Evolutionary conservation across 2,329 filamentous ascomycete species (phyloP), one percentile per base, ranked within the genome.

Genomic region (Penicillium sp.): DNA sequence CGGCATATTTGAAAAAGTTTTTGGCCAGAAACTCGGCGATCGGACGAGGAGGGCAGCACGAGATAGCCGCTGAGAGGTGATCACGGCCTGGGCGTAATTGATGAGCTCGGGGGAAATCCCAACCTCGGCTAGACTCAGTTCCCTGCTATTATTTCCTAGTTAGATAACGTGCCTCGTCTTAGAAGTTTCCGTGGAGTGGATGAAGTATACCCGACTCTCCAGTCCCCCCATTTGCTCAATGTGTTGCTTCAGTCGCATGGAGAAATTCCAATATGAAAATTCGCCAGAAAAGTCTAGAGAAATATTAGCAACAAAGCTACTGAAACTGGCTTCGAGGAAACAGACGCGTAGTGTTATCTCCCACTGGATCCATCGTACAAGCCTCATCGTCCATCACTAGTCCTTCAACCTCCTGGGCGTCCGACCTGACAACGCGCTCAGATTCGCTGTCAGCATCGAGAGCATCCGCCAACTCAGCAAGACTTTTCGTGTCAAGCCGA

Each of bases 241-340:
- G 67, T 78, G 80, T n/a, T 79, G 75, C 61, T 81, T 81, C 61
- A 82, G 77, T 41, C 78, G 71, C 79, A 81, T 81, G 41, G 80
- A 82, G 63, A 83, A 83, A 61, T 82, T 82, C 79, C 80, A 82
- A 56, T 83, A 80, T 1, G 81, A 83, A 63, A 83, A 82, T 60
- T 83, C 81, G 9, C 81, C 81, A 0, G 81, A 83, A 59, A 81
- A 83, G 55, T 83, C 80, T 82, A 43, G 6, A 52, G 22, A 7
- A 43, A 31, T 37, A 11, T 51, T 9, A 51, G 49, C 19, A 13
- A 24, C 11, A 2, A 13, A 6, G 10, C 10, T 4, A 24, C 18
- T 11, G 14, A 37, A 36, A 11, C 0, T 37, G 9, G 6, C 6
- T 5, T 14, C 5, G 35, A 27, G 19, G 1, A 33, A 31, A 55